These are phyloP conservation scores for Amanita pseudoporphyria DNA, from an alignment of 768 basidiomycete genomes.

Conservation along the genomic window DNA sequence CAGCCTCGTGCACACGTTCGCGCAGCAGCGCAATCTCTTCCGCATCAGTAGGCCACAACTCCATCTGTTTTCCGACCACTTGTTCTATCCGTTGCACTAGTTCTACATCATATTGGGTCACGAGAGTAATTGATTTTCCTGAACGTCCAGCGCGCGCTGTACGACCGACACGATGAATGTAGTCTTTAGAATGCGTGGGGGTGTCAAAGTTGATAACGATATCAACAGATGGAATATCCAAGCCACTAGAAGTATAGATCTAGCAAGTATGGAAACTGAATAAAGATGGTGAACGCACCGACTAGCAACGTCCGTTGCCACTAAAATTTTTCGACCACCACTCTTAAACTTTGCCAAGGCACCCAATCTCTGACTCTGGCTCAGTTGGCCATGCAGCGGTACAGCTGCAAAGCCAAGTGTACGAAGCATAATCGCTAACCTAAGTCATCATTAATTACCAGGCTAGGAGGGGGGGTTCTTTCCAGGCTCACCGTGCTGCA, in stretches of 20 bases:
- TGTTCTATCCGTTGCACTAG: conserved; percentile 90
- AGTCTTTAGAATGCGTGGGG: conserved; percentile 97
- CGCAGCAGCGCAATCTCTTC: conserved; percentile 82
- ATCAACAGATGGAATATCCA: conserved; percentile 95
- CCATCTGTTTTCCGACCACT: conserved; percentile 89
- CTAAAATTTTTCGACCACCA: conserved; percentile 82
- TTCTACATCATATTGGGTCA: conserved; percentile 98
- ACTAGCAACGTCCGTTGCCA: conserved; percentile 95
- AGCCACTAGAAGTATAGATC: conserved; percentile 44
- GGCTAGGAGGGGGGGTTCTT: background rate
- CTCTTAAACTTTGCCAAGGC: conserved; percentile 93
- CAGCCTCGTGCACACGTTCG: conserved; percentile 87
- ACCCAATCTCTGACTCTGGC: conserved; percentile 87
- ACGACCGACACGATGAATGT: conserved; percentile 96
- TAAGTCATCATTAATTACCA: conserved; percentile 17
- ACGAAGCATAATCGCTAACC: conserved; percentile 82
- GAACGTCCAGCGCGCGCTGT: conserved; percentile 97
- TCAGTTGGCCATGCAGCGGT: conserved; percentile 91
- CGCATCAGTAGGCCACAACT: conserved; percentile 75
- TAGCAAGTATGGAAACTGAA: background rate
- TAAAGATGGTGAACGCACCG: conserved; percentile 39
- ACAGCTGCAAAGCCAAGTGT: conserved; percentile 91
- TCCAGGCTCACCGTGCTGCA: conserved; percentile 55
- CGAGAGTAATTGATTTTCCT: conserved; percentile 95
- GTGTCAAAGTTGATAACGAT: conserved; percentile 97